Base-by-base conservation (phyloP, 2,329 filamentous ascomycete species). In the Pyricularia pennisetigena region DNA sequence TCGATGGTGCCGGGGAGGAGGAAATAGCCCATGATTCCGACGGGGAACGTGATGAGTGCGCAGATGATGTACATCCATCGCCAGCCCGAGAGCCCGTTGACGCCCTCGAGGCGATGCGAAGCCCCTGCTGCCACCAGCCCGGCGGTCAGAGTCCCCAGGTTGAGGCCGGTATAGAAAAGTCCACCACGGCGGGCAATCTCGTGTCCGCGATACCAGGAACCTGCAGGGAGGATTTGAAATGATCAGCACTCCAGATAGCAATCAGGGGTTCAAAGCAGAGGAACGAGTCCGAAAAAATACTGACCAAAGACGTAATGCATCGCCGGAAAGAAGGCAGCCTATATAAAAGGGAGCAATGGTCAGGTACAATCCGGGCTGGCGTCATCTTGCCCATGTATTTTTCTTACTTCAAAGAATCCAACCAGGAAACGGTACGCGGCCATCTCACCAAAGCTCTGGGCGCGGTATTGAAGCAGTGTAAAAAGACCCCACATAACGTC, bases 391-490 rank as follows among this genome's bases (percentile, higher is more conserved):
- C 6, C 41, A n/a, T 20, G 41, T 20, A 4, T n/a, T 1, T 49
- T 6, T n/a, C 41, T 61, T 26, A 61, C 57, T 28, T 64, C 63
- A 16, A 64, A 64, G 7, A 64, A 35, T 23, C 63, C 29, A 14
- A 64, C 63, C 20, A 64, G 70, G 68, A 87, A 87, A 2, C 85
- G 78, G 72, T 85, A 85, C 0, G 82, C 82, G 64, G 80, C 81
- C 9, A 86, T 69, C 67, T 87, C 84, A 0, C 80, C 28, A 23
- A 64, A 86, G 1, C 79, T 77, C 2, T 78, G 75, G 0, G 80
- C 81, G 5, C 84, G 81, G 68, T 82, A 86, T 69, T 86, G 84
- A 3, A 86, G 75, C 9, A 88, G 77, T 0, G 85, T 88, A 69
- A 87, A 64, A 2, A 64, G 84, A 0, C 84, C 84, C 85, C 85